Conservation (phyloP, 2,329 filamentous ascomycete species). For the Capronia coronata region DNA sequence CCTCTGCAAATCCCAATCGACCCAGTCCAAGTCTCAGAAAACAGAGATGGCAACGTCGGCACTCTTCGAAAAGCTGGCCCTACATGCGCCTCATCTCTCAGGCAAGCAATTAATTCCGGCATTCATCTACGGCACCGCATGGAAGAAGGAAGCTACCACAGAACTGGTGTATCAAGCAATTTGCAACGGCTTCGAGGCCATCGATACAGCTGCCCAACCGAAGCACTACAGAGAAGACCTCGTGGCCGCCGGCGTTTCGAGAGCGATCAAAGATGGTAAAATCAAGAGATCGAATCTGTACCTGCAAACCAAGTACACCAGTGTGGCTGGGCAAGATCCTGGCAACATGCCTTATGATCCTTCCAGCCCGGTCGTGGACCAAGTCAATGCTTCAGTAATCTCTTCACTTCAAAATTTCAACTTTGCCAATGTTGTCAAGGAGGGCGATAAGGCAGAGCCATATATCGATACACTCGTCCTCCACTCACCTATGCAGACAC, state of each 20-base stretch:
- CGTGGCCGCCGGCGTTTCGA: constrained; percentile 60
- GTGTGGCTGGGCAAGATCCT: constrained; percentile 55
- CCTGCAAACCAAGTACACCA: constrained; percentile 79
- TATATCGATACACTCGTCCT: constrained; percentile 56
- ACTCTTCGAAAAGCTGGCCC: constrained; percentile 21
- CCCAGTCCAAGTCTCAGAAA: not conserved
- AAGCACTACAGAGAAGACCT: constrained; percentile 69
- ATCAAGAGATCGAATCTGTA: constrained; percentile 57
- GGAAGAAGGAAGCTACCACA: constrained; percentile 66
- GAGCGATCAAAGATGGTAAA: constrained; percentile 54
- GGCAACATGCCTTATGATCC: constrained; percentile 58
- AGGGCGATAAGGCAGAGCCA: constrained; percentile 36
- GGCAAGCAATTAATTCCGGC: constrained; percentile 30
- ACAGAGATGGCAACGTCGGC: constrained; percentile 16
- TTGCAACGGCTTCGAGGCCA: constrained; percentile 57
- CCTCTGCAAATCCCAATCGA: not conserved
- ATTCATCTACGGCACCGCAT: constrained; percentile 75
- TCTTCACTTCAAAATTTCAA: constrained; percentile 56
- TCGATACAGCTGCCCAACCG: constrained; percentile 75
- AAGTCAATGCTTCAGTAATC: constrained; percentile 61
- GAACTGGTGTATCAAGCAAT: constrained; percentile 64
- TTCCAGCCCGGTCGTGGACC: constrained; percentile 51
- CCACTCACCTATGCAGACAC: constrained; percentile 50
- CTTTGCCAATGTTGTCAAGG: constrained; percentile 14
- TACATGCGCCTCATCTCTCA: constrained; percentile 19